Base-by-base conservation (phyloP, 495 filamentous ascomycete species). In the Neurospora sp. region DNA sequence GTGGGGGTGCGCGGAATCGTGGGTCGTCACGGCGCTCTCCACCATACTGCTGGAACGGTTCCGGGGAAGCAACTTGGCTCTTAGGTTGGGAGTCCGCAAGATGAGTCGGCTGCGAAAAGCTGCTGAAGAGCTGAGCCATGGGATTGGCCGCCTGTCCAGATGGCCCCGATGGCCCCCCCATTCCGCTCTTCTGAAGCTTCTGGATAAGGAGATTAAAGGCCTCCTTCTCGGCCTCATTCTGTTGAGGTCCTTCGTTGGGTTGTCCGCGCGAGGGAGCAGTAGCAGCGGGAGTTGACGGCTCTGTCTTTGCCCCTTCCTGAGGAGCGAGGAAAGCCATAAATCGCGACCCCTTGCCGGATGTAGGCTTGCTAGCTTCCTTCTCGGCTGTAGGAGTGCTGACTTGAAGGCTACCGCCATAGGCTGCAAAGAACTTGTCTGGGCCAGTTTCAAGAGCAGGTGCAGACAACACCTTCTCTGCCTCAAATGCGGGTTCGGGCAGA, bases 191-290 rank as follows among this genome's bases (percentile, higher is more conserved):
- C 70, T 88, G 84, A 44, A 99, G 88, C 87, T 98, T 96, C 74
- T 92, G 88, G 40, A 99, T 83, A 48, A 99, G 91, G 66, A 90
- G 89, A 73, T 95, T 91, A 79, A 99, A 99, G 1, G 93, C 96
- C 83, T 93, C 90, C 81, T 93, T 94, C 74, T 99, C 95, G 31
- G 92, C 90, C 73, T 86, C 86, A 41, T 86, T 86, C n/a, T 87
- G 84, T 41, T 84, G 74, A 9, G 84, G 75, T 35, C 31, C 42
- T 14, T 74, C 73, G 10, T 31, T 38, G 0, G 70, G 23, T 8
- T 20, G 48, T 40, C 71, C 44, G 44, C 66, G 42, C 18, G 20
- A 27, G 37, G 80, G 77, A 14, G 74, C 73, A 41, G 66, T 74
- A 39, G 81, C 74, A 62, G 77, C 80, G 11, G 84, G 81, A 5